These are phyloP conservation scores for Pythium graminicola DNA, from an alignment of 352 stramenopile genomes.

Conservation along the genomic window DNA sequence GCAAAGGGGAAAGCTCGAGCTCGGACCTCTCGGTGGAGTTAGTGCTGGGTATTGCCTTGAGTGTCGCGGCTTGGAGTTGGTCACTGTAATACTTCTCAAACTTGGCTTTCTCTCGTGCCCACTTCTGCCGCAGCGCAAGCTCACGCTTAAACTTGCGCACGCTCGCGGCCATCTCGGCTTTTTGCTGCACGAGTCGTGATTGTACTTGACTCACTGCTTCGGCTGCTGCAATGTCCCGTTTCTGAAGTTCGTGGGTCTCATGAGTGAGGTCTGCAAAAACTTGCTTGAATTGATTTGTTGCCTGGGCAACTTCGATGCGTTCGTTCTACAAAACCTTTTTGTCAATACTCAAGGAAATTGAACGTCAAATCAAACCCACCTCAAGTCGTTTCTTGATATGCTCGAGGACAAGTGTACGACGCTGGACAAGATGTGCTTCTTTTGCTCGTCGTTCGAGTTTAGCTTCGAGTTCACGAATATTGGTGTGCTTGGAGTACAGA, in stretches of 20 bases:
- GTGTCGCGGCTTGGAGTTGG: slow-evolving; percentile 34
- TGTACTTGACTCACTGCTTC: slow-evolving; percentile 72
- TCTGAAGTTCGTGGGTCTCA: slow-evolving; percentile 67
- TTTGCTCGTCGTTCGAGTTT: slow-evolving; percentile 52
- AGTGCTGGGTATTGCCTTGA: too few relatives aligned
- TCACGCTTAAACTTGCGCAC: slow-evolving; percentile 60
- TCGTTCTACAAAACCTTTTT: slow-evolving; percentile 30
- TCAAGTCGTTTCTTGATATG: slow-evolving; percentile 75
- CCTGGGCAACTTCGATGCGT: slow-evolving; percentile 37
- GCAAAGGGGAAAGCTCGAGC: too few relatives aligned
- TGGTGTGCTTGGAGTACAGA: slow-evolving; percentile 80
- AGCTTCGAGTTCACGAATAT: slow-evolving; percentile 65
- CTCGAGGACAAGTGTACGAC: slow-evolving; percentile 60
- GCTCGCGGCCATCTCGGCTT: slow-evolving; percentile 56
- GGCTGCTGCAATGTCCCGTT: slow-evolving; percentile 61
- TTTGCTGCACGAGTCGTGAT: slow-evolving; percentile 54
- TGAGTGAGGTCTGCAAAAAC: slow-evolving; percentile 54
- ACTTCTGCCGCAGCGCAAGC: slow-evolving; percentile 65
- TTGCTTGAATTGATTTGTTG: slow-evolving; percentile 60
- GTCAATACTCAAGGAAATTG: not conserved
- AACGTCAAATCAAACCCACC: slow-evolving; percentile 13
- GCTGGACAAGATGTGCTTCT: slow-evolving; percentile 56
- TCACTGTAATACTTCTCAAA: slow-evolving; percentile 84
- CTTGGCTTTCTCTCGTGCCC: slow-evolving; percentile 71
- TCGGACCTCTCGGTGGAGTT: too few relatives aligned